These are phyloP conservation scores for Blastocystis sp. DNA, from an alignment of 352 stramenopile genomes.

Conservation along the genomic window DNA sequence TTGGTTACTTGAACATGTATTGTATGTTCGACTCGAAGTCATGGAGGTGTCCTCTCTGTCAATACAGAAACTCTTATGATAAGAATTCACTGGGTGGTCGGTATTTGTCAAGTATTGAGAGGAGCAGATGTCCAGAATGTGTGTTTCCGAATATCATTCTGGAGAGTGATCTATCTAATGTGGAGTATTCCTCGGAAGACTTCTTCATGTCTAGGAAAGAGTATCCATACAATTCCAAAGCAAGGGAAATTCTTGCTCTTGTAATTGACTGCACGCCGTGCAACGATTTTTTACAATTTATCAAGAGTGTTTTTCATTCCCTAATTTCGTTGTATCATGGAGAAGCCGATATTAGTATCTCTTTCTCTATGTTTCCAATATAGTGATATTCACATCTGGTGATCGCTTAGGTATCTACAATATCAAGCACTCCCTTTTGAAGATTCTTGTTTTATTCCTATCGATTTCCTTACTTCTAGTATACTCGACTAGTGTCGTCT, in stretches of 20 bases:
- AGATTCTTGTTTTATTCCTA: constrained; percentile 6
- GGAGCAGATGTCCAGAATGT: constrained; percentile 42
- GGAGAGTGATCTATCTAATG: neutral
- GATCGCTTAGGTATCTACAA: constrained; percentile 44
- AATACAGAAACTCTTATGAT: neutral
- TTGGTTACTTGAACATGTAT: constrained; percentile 61
- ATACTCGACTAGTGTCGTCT: neutral
- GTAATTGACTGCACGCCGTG: constrained; percentile 33
- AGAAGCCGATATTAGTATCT: constrained; percentile 25
- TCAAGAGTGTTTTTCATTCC: neutral
- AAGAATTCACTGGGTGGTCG: neutral
- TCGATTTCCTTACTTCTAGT: neutral
- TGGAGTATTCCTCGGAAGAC: neutral
- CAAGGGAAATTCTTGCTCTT: constrained; percentile 20
- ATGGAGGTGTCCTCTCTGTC: constrained; percentile 44
- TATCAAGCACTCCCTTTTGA: constrained; percentile 54
- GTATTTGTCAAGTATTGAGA: constrained; percentile 42
- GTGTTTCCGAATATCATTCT: constrained; percentile 20
- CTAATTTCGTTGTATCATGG: neutral
- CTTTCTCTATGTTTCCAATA: neutral
- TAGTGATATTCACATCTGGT: constrained; percentile 57
- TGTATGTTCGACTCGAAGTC: constrained; percentile 55
- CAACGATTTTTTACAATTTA: constrained; percentile 1
- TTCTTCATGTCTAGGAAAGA: neutral
- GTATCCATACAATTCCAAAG: neutral